Evolutionary conservation across 805 yeast genomes (phyloP), one percentile per base, ranked within the genome.

Genomic region (Myxozyma udenii): DNA sequence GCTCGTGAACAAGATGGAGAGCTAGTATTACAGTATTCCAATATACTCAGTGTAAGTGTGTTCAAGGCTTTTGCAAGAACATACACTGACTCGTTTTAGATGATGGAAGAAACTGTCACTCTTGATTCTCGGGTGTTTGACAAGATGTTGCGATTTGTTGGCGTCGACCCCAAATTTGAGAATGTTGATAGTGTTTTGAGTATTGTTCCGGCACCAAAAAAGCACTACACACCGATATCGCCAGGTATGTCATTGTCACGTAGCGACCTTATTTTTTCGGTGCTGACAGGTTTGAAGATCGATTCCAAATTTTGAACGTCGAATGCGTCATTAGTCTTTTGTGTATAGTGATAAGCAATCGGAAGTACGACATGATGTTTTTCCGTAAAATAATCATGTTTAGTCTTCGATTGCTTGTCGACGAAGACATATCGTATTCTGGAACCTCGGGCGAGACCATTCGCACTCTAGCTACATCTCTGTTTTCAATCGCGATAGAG

Each of bases 1-100:
- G 43, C 55, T 19, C 37, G 44, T 9, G 58, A 54, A 40, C 44
- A 47, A 4, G 39, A 54, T 16, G 50, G 23, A 22, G n/a, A 32
- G 18, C 37, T 52, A 4, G 44, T 19, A 9, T 12, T 41, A 5
- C 26, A 50, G 11, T 54, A 54, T 41, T 7, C 28, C 16, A 32
- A 42, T 18, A 21, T 25, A 1, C 18, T 48, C n/a, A 36, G 28
- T n/a, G 52, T 36, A 32, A 23, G 51, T 30, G 7, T 43, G 26
- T 6, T 38, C 26, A 7, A 5, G 16, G 16, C 7, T 14, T 32
- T 5, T 30, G 16, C 14, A 16, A 19, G 18, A 9, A 5, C n/a
- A 14, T 21, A 7, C 11, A 5, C 25, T 44, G 7, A 42, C n/a
- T 35, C 35, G 2, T 4, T 42, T 11, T 12, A 39, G 44, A n/a